These are phyloP conservation scores for Diddensiella transvaalensis DNA, from an alignment of 805 yeast species.

Conservation along the genomic window DNA sequence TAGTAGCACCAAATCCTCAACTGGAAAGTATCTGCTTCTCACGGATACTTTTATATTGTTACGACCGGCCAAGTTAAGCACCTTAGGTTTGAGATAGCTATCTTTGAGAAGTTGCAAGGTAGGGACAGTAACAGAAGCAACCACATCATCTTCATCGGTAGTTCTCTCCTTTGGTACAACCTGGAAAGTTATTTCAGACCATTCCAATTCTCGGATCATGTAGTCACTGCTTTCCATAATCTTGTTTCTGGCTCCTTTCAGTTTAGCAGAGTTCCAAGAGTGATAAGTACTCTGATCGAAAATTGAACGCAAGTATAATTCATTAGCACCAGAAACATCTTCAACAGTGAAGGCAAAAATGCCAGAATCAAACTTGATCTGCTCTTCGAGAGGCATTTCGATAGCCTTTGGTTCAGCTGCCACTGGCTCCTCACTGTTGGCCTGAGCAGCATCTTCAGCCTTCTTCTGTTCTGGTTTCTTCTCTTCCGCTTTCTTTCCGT, in stretches of 20 bases:
- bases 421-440: conserved; percentile 34
- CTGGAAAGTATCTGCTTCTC: conserved; percentile 77
- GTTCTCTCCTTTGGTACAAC: conserved; percentile 48
- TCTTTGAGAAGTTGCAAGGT: conserved; percentile 61
- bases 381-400: conserved; percentile 47
- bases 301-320: conserved; percentile 66
- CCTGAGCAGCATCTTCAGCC: conserved; percentile 32
- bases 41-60: conserved; percentile 44
- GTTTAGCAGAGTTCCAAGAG: conserved; percentile 52
- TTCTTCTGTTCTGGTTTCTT: conserved; percentile 22
- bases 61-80: conserved; percentile 50
- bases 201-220: conserved; percentile 71
- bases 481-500: conserved; percentile 25
- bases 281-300: conserved; percentile 74
- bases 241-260: conserved; percentile 36
- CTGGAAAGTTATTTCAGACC: conserved; percentile 64
- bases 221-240: conserved; percentile 64
- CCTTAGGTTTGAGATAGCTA: conserved; percentile 60
- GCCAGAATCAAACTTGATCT: conserved; percentile 60
- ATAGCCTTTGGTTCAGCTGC: conserved; percentile 39
- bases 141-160: conserved; percentile 50
- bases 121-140: conserved; percentile 63
- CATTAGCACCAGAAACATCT: conserved; percentile 55
- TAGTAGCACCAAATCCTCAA: conserved; percentile 53
- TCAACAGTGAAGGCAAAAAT: conserved; percentile 65